phyloP scores from a whole-genome alignment of 441 rosid genomes.

The Pelargonium cotyledonis region DNA sequence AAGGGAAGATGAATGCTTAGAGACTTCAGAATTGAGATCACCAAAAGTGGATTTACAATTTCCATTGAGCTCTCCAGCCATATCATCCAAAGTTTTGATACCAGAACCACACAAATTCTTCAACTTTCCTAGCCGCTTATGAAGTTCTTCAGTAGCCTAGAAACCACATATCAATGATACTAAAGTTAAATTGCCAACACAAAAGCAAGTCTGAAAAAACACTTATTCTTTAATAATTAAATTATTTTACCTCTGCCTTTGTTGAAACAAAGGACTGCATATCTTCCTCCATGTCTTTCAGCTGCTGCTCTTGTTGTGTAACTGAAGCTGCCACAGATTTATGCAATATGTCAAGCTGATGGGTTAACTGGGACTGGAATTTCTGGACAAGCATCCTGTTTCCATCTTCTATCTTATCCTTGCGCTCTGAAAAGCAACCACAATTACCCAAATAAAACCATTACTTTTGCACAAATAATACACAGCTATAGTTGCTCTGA shows the following conservation, averaged over 20 bases:
- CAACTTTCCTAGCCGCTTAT: slow-evolving; percentile 58
- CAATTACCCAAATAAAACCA: background rate
- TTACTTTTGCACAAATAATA: background rate
- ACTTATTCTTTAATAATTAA: background rate
- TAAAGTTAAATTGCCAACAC: background rate
- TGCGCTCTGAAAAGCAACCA: slow-evolving; percentile 57
- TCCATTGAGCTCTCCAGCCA: slow-evolving; percentile 64
- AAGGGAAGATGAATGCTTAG: slow-evolving; percentile 64
- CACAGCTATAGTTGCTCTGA: background rate
- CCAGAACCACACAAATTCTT: slow-evolving; percentile 64
- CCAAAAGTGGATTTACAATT: slow-evolving; percentile 64
- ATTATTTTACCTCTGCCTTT: slow-evolving; percentile 59
- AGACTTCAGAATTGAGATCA: slow-evolving; percentile 73
- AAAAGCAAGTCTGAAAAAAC: slow-evolving; percentile 1
- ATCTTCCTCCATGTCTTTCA: slow-evolving; percentile 85
- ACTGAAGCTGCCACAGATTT: slow-evolving; percentile 80
- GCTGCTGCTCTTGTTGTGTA: slow-evolving; percentile 75
- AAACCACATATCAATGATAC: slow-evolving; percentile 19
- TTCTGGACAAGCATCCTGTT: slow-evolving; percentile 67
- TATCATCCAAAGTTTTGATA: slow-evolving; percentile 59
- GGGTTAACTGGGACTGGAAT: slow-evolving; percentile 69
- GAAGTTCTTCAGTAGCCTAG: slow-evolving; percentile 81
- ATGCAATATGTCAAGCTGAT: slow-evolving; percentile 73
- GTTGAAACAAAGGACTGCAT: slow-evolving; percentile 86
- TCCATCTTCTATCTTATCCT: slow-evolving; percentile 87